Percentiles rank a stretch among this genome's conserved stretches.
These are phyloP conservation scores for Seiridium unicorne DNA, from an alignment of 2,329 filamentous ascomycete genomes.

Conservation along the genomic window DNA sequence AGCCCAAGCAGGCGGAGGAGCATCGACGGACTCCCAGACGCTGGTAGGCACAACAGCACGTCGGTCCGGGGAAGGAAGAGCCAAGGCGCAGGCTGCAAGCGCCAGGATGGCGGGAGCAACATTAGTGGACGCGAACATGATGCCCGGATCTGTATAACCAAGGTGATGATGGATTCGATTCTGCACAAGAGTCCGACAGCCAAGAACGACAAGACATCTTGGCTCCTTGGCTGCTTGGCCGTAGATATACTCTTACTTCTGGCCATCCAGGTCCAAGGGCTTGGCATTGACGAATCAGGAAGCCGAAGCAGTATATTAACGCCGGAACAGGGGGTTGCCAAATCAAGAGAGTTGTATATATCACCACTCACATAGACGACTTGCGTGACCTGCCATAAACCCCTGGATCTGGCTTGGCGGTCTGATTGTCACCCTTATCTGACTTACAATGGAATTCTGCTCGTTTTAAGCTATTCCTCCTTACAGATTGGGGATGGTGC, in stretches of 20 bases:
- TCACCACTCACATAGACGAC: background rate
- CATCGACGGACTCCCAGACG: slow-evolving; percentile 2
- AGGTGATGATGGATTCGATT: background rate
- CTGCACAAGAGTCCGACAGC: background rate
- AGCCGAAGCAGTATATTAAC: slow-evolving; percentile 3
- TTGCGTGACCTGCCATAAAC: background rate
- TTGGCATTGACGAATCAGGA: slow-evolving; percentile 3
- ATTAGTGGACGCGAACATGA: slow-evolving; percentile 1
- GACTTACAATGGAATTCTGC: background rate
- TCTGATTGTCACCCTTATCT: background rate
- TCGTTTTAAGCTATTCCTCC: slow-evolving; percentile 1
- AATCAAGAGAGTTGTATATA: background rate
- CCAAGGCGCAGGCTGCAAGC: slow-evolving; percentile 4
- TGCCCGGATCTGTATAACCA: background rate
- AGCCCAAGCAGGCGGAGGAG: background rate
- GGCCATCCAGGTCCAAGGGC: background rate
- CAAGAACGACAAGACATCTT: slow-evolving; percentile 6
- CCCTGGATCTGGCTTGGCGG: background rate
- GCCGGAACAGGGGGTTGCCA: background rate
- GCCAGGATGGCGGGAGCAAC: slow-evolving; percentile 3
- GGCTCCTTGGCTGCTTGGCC: slow-evolving; percentile 5
- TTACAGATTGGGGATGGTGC: background rate
- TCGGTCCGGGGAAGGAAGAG: background rate
- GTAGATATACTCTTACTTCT: slow-evolving; percentile 1
- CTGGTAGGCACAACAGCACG: background rate